These are phyloP conservation scores for Apophysomyces ossiformis DNA, from an alignment of 371 early-diverging fungal genomes.

Conservation along the genomic window DNA sequence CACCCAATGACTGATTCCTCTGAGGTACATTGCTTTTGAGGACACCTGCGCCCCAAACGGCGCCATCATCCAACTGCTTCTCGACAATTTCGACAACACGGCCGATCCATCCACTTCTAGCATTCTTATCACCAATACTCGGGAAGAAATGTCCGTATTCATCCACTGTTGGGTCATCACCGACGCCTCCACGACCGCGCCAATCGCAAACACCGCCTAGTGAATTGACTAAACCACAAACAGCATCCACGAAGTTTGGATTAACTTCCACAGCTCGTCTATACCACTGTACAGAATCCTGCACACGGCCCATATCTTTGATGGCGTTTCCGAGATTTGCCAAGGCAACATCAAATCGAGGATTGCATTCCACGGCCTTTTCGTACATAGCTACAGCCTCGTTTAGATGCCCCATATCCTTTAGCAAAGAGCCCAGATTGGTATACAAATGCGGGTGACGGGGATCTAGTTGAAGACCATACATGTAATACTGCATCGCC, in stretches of 20 bases:
- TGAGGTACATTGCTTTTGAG: slow-evolving; percentile 22
- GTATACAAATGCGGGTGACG: slow-evolving; percentile 90
- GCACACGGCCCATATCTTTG: slow-evolving; percentile 88
- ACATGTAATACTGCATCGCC: slow-evolving; percentile 86
- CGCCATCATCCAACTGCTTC: slow-evolving; percentile 74
- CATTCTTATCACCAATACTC: slow-evolving; percentile 22
- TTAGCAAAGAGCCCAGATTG: slow-evolving; percentile 86
- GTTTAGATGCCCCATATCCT: slow-evolving; percentile 83
- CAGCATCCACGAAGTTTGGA: slow-evolving; percentile 91
- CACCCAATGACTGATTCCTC: slow-evolving; percentile 29
- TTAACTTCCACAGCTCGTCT: slow-evolving; percentile 83
- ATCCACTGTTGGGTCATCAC: slow-evolving; percentile 46
- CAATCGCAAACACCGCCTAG: slow-evolving; percentile 90
- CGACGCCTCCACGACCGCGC: slow-evolving; percentile 78
- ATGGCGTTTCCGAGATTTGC: slow-evolving; percentile 92
- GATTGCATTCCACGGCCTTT: slow-evolving; percentile 85
- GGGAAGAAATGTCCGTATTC: slow-evolving; percentile 38
- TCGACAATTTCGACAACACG: slow-evolving; percentile 79
- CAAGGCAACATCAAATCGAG: slow-evolving; percentile 88
- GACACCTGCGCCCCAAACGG: slow-evolving; percentile 61
- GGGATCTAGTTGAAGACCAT: slow-evolving; percentile 83
- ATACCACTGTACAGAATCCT: slow-evolving; percentile 88
- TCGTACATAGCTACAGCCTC: slow-evolving; percentile 91
- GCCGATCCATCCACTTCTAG: slow-evolving; percentile 77
- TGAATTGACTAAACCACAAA: slow-evolving; percentile 89